Percentiles rank a stretch among this genome's conserved stretches.
Conservation (phyloP, 2,329 filamentous ascomycete genomes). For the Aspergillus nomiae region DNA sequence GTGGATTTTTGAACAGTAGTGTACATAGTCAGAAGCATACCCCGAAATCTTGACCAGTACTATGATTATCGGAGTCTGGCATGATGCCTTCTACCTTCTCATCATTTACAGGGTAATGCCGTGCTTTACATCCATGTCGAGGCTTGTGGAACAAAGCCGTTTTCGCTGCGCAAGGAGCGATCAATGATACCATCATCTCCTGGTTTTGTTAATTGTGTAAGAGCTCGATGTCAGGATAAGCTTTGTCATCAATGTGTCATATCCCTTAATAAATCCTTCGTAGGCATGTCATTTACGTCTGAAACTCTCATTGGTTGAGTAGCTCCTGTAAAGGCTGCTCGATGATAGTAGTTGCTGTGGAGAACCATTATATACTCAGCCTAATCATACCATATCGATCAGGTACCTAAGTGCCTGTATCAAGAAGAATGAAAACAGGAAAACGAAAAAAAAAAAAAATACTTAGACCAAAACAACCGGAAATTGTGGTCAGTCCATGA, state of each 20-base stretch:
- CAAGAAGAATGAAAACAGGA: too few relatives aligned
- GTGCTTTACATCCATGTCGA: too few relatives aligned
- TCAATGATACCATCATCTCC: neutral
- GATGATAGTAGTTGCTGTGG: neutral
- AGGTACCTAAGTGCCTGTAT: neutral
- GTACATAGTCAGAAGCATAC: neutral
- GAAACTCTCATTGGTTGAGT: neutral
- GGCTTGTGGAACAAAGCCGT: neutral
- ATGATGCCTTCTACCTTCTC: neutral
- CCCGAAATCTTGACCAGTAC: neutral
- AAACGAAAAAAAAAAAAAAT: neutral
- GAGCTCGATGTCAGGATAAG: neutral
- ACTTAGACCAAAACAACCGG: neutral
- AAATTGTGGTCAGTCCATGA: neutral
- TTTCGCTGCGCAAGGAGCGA: neutral
- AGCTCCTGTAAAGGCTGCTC: neutral
- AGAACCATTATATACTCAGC: neutral
- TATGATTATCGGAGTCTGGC: neutral
- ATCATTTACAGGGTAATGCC: too few relatives aligned
- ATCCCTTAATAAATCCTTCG: neutral
- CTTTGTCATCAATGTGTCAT: neutral
- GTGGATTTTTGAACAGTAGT: neutral
- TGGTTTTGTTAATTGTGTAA: neutral
- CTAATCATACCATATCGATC: neutral
- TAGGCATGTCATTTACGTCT: neutral